Base-by-base conservation (phyloP, 2,329 filamentous ascomycete species). In the Tolypocladium inflatum region DNA sequence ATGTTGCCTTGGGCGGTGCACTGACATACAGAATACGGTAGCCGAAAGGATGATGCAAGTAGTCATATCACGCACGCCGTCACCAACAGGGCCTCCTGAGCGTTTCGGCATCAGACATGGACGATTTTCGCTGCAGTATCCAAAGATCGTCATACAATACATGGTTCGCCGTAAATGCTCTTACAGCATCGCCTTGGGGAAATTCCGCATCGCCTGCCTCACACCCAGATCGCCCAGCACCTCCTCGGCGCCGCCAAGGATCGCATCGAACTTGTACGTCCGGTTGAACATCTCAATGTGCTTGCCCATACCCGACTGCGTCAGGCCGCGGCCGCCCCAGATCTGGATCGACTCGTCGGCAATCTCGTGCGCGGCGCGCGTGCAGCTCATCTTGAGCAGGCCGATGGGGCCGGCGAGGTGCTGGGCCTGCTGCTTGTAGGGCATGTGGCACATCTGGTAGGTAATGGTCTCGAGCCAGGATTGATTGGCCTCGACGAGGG, bases 401-500 rank as follows among this genome's bases (percentile, higher is more conserved):
- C 86, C 90, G 62, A 95, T 91, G 35, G 90, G 90, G 0, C 91
- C 91, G 56, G 87, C 88, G 1, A 95, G 81, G 65, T 88, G 80
- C 67, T 84, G 84, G 30, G 87, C 79, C 71, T 95, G 90, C 69
- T 93, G 76, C 57, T 81, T 79, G 73, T 95, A 94, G 39, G 82
- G 82, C 88, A 95, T 90, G 71, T 90, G 80, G 76, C 82, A 88
- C 90, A 95, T 95, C 70, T 95, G 90, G 76, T 91, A 90, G 23
- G 90, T 91, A 68, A 94, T 86, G 48, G 83, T 84, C 72, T 95
- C 90, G 54, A 94, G 82, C 89, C 89, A 95, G 23, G 90, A 83
- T 72, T 95, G 90, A 73, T 89, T 87, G n/a, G 88, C 80, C 72
- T 96, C 90, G 63, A 85, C 82, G 55, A 89, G 84, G 5, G 88